Base-by-base conservation (phyloP, 345 rosid genomes). In the Cardiospermum halicacabum region DNA sequence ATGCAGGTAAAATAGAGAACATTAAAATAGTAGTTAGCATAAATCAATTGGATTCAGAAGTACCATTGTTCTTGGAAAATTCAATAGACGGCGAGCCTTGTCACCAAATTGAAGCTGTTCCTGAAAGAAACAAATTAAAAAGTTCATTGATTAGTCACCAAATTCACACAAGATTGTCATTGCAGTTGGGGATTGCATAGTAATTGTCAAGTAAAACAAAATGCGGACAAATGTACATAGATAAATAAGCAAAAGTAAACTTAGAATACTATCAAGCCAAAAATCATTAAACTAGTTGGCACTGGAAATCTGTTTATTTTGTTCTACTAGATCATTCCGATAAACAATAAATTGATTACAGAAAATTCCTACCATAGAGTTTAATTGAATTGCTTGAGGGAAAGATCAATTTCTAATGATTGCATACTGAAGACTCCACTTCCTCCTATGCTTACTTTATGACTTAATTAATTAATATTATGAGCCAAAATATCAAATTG, bases 41-140 rank as follows among this genome's bases (percentile, higher is more conserved):
- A 40, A 6, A 65, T 55, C 37, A 15, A 27, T 19, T 53, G 26
- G 36, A 34, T n/a, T 21, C 16, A 31, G 54, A 49, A 66, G 40
- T 73, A 89, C 95, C 91, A 60, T 75, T 36, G 57, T 16, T 69
- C 78, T 69, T 63, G 86, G 76, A 69, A 70, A 42, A 62, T 81
- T 74, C 34, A 85, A 69, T 49, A 81, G 67, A 69, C 48, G 67
- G 63, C 81, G 84, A 62, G 86, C 65, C 36, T 74, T 79, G 48
- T 83, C 85, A 43, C 89, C 77, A 34, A 75, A 75, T 65, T 79
- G 86, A 71, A 85, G 78, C 72, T 82, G 79, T 60, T 85, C 92
- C 98, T 92, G 81, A 62, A 77, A 77, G 57, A 76, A 56, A n/a
- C 13, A 45, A 12, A 66, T 53, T 12, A 48, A 61, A 7, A 28